phyloP scores from a whole-genome alignment of 768 basidiomycete genomes.

The Cyclocybe aegerita region DNA sequence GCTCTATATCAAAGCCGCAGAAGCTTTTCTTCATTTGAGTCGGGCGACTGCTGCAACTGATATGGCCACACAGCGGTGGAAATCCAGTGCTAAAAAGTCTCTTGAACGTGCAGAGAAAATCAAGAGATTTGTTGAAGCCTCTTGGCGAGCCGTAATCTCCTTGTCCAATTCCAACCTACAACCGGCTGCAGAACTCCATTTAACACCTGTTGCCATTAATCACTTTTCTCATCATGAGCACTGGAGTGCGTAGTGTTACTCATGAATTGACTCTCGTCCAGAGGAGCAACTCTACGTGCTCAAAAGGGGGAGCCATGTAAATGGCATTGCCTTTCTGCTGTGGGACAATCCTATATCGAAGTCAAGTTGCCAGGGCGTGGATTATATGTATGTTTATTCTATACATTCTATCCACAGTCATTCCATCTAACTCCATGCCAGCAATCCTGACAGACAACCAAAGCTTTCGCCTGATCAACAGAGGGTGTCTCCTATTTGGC shows the following conservation, averaged over 20 bases:
- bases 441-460: conserved; percentile 47
- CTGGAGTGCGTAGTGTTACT: not conserved
- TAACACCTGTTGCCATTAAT: conserved; percentile 47
- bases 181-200: conserved; percentile 15
- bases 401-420: not conserved
- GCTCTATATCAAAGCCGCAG: conserved; percentile 71
- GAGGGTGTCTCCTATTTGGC: conserved; percentile 43
- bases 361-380: not conserved
- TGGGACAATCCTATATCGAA: conserved; percentile 41
- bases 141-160: conserved; percentile 20
- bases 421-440: conserved; percentile 14
- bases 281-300: conserved; percentile 53
- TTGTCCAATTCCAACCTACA: not conserved
- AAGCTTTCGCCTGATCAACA: conserved; percentile 44
- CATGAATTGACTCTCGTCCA: conserved; percentile 16
- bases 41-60: conserved; percentile 38
- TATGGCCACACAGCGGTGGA: conserved; percentile 48
- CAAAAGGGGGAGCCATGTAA: conserved; percentile 42
- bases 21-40: conserved; percentile 64
- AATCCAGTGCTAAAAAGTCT: conserved; percentile 58
- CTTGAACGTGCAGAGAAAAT: conserved; percentile 84
- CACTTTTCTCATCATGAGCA: conserved; percentile 48
- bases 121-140: conserved; percentile 47
- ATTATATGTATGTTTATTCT: conserved; percentile 27
- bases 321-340: conserved; percentile 38